Evolutionary conservation across 2,329 filamentous ascomycete species (phyloP), one percentile per base, ranked within the genome.

Genomic region (Apiospora rasikravindrae): DNA sequence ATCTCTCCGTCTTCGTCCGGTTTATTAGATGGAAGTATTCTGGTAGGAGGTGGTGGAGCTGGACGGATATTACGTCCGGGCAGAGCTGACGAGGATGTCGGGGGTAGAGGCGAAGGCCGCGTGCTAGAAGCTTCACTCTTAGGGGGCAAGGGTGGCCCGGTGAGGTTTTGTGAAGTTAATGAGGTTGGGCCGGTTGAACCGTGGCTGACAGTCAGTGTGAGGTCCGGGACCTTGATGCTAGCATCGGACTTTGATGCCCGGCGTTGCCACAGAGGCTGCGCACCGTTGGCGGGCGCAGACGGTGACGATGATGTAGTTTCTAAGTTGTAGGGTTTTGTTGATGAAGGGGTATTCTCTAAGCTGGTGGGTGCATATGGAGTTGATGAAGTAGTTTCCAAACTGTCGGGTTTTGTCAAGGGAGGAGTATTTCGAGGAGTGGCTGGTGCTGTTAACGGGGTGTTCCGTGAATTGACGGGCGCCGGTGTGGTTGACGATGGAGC

Each of bases 201-300:
- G 79, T 88, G 83, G 71, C 85, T 88, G 53, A 80, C 77, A 68
- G 84, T 77, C 70, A 89, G 80, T 73, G 86, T 86, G 69, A 89
- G 83, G 71, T 85, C 83, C 11, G 86, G 79, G 5, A 89, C 82
- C 67, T 85, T 83, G 45, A 86, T 77, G 73, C 80, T 84, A 70
- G 82, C 82, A 70, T 88, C 86, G 71, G 82, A 82, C 77, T 86
- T 89, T 37, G 78, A 77, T 67, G 79, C 78, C 66, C 88, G 84
- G 70, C 88, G 83, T 71, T 84, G 83, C 87, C 87, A 89, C 44
- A 86, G 10, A 24, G 29, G 33, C 16, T 40, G 57, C 4, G 57
- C 10, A 24, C 22, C 57, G 57, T 64, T 64, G 57, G 10, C 57
- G 19, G 57, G 3, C 40, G 33, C 57, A 40, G 57, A 40, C 14